A percentile compares a stretch with the other conserved stretches of the same genome.
These are phyloP conservation scores for Eutrema yunnanense DNA, from an alignment of 345 rosid species.

Conservation along the genomic window DNA sequence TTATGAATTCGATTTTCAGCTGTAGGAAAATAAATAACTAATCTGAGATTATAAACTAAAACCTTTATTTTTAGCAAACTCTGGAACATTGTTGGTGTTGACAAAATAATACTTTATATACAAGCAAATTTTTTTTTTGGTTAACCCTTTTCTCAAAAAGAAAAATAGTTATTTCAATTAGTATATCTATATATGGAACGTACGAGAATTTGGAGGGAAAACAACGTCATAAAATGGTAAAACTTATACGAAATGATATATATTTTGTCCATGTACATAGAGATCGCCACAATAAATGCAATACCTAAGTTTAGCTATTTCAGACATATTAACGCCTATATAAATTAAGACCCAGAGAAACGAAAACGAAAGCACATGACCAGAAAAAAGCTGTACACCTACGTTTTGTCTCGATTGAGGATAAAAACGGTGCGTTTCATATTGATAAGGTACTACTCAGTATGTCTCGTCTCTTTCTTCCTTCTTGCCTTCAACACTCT, in stretches of 20 bases:
- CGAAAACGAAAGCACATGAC: constrained; percentile 27
- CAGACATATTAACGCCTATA: constrained; percentile 16
- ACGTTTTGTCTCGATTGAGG: constrained; percentile 11
- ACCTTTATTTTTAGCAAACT: neutral
- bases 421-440: constrained; percentile 47
- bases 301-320: constrained; percentile 18
- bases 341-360: constrained; percentile 13
- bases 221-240: neutral
- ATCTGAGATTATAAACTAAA: neutral
- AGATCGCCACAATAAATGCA: neutral
- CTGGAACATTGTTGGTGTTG: neutral
- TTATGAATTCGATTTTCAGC: neutral
- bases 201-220: constrained; percentile 5
- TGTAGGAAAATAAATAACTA: neutral
- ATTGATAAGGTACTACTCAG: constrained; percentile 35
- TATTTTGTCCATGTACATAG: neutral
- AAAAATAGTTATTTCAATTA: neutral
- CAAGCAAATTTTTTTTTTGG: neutral
- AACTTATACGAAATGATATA: neutral
- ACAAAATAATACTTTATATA: neutral
- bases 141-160: no score
- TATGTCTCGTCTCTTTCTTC: constrained; percentile 71
- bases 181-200: neutral
- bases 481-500: constrained; percentile 31
- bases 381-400: constrained; percentile 20